Percentiles rank a stretch among this genome's conserved stretches.
phyloP scores from a whole-genome alignment of 768 basidiomycete species.

The Crepidotus variabilis region DNA sequence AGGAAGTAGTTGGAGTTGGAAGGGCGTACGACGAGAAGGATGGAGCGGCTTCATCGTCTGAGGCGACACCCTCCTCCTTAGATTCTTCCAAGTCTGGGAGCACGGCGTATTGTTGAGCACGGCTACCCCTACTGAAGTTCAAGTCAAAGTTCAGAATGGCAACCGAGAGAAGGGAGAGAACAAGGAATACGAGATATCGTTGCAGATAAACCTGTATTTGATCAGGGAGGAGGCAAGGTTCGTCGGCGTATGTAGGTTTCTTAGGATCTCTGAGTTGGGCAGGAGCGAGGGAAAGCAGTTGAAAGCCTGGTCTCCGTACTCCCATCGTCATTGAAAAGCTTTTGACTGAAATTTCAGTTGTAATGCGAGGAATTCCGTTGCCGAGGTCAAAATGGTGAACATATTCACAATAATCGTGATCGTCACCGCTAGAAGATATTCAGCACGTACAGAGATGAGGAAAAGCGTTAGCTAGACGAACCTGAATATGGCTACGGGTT shows the following conservation, averaged over 20 bases:
- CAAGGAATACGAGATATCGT: constrained; percentile 64
- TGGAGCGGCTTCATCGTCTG: neutral
- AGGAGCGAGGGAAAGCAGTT: constrained; percentile 74
- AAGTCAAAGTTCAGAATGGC: constrained; percentile 10
- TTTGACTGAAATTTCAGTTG: constrained; percentile 83
- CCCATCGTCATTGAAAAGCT: constrained; percentile 90
- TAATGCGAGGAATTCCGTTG: constrained; percentile 20
- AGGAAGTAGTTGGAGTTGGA: neutral
- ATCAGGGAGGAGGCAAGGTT: constrained; percentile 78
- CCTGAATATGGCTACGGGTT: constrained; percentile 77
- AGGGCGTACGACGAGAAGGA: neutral
- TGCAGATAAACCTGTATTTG: constrained; percentile 75
- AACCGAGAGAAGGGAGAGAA: constrained; percentile 54
- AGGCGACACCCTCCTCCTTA: neutral
- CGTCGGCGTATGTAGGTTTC: constrained; percentile 42
- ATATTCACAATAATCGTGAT: constrained; percentile 93
- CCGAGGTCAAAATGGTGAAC: constrained; percentile 35
- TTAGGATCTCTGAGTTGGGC: constrained; percentile 11
- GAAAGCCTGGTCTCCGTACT: constrained; percentile 81
- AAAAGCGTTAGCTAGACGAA: constrained; percentile 23
- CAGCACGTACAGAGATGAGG: constrained; percentile 6
- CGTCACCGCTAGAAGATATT: constrained; percentile 65
- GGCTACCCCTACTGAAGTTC: neutral
- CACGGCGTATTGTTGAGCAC: neutral
- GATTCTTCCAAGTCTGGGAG: neutral